Percentiles rank a stretch among this genome's conserved stretches.
Evolutionary conservation across 2,329 filamentous ascomycete species (phyloP).

Genomic region (Cylindrodendrum hubeiense): DNA sequence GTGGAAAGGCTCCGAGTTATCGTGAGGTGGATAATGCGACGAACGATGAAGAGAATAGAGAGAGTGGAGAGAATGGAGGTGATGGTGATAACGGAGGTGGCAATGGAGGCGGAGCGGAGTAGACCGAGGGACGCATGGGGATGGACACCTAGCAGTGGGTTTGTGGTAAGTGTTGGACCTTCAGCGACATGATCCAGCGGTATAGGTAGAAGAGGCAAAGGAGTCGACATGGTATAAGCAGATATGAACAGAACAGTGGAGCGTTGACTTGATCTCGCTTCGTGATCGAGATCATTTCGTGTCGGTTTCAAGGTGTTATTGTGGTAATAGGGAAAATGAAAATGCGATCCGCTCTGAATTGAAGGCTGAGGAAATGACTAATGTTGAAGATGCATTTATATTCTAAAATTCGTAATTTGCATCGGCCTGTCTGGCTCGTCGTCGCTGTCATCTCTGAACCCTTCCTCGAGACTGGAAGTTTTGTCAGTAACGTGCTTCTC

Average conservation of each 20-base stretch:
- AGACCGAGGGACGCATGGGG: neutral
- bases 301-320: neutral
- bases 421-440: conserved; percentile 49
- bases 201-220: neutral
- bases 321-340: neutral
- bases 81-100: neutral
- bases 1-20: too few species aligned
- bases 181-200: conserved; percentile 2
- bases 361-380: neutral
- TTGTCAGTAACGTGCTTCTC: conserved; percentile 29
- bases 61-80: neutral
- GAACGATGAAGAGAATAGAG: neutral
- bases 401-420: conserved; percentile 38
- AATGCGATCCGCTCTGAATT: neutral
- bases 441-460: conserved; percentile 61
- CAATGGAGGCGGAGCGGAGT: neutral
- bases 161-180: neutral
- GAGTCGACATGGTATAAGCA: neutral
- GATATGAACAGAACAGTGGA: neutral
- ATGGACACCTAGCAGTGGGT: neutral
- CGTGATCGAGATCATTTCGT: neutral
- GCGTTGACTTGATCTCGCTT: neutral
- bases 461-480: conserved; percentile 67
- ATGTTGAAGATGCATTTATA: conserved; percentile 20
- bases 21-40: too few species aligned